phyloP scores from a whole-genome alignment of 2,329 filamentous ascomycete species.

The Tolypocladium guangdongense region DNA sequence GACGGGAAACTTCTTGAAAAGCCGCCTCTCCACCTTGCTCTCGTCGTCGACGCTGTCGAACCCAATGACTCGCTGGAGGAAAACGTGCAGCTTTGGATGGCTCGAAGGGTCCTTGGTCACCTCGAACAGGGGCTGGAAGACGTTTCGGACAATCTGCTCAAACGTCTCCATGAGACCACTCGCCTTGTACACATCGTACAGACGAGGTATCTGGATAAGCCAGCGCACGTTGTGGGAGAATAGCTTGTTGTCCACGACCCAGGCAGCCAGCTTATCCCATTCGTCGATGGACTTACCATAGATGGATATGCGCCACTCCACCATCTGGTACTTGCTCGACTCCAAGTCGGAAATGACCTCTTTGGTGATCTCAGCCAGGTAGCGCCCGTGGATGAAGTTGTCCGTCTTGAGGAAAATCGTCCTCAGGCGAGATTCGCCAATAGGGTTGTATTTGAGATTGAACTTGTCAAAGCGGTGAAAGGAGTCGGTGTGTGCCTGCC shows the following conservation, averaged over 20 bases:
- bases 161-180: slow-evolving; percentile 79
- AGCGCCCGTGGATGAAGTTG: slow-evolving; percentile 92
- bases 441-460: slow-evolving; percentile 96
- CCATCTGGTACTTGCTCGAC: slow-evolving; percentile 99
- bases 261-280: slow-evolving; percentile 95
- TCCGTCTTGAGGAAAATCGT: slow-evolving; percentile 99
- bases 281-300: slow-evolving; percentile 88
- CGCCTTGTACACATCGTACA: slow-evolving; percentile 93
- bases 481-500: slow-evolving; percentile 82
- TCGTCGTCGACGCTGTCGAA: slow-evolving; percentile 98
- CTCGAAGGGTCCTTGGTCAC: slow-evolving; percentile 78
- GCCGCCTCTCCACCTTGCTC: slow-evolving; percentile 85
- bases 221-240: slow-evolving; percentile 97
- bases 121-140: slow-evolving; percentile 91
- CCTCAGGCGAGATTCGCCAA: slow-evolving; percentile 86
- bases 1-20: slow-evolving; percentile 93
- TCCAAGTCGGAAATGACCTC: slow-evolving; percentile 96
- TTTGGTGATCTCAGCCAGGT: slow-evolving; percentile 93
- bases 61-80: slow-evolving; percentile 88
- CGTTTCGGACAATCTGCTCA: slow-evolving; percentile 79
- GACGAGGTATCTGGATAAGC: slow-evolving; percentile 87
- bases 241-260: slow-evolving; percentile 96
- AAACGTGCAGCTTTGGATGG: slow-evolving; percentile 88
- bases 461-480: slow-evolving; percentile 99
- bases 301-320: slow-evolving; percentile 96